These are phyloP conservation scores for Pseudozyma thailandica DNA, from an alignment of 1,284 basidiomycete species.

Conservation along the genomic window DNA sequence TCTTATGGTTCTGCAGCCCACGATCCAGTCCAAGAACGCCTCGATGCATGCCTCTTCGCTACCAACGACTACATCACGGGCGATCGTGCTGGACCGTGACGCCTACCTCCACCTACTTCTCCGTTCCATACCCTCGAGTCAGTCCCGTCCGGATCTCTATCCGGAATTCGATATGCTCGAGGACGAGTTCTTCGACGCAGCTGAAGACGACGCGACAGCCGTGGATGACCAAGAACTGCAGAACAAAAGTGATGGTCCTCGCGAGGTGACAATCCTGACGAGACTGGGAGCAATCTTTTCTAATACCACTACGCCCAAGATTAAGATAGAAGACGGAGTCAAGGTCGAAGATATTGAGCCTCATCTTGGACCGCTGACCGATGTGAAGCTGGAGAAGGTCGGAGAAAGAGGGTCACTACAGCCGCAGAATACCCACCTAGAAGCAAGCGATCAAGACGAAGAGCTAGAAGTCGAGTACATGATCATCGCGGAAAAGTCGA, in stretches of 20 bases:
- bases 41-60: too few species aligned
- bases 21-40: too few species aligned
- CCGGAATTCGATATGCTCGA: background rate
- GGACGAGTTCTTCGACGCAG: conserved; percentile 4
- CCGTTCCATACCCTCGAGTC: conserved; percentile 15
- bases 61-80: background rate
- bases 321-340: conserved; percentile 9
- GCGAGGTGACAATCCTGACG: background rate
- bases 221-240: background rate
- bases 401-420: background rate
- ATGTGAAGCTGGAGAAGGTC: too few species aligned
- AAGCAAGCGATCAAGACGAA: conserved; percentile 6
- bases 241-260: background rate
- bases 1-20: too few species aligned
- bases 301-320: background rate
- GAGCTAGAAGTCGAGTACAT: conserved; percentile 35
- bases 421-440: background rate
- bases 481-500: conserved; percentile 25
- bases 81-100: conserved; percentile 1
- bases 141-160: conserved; percentile 5
- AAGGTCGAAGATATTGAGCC: too few species aligned
- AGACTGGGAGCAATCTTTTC: conserved; percentile 1
- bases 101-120: conserved; percentile 15
- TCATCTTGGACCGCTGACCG: too few species aligned
- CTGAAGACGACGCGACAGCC: background rate